Base-by-base conservation (phyloP, 257 asterid genomes). In the Mentha longifolia region DNA sequence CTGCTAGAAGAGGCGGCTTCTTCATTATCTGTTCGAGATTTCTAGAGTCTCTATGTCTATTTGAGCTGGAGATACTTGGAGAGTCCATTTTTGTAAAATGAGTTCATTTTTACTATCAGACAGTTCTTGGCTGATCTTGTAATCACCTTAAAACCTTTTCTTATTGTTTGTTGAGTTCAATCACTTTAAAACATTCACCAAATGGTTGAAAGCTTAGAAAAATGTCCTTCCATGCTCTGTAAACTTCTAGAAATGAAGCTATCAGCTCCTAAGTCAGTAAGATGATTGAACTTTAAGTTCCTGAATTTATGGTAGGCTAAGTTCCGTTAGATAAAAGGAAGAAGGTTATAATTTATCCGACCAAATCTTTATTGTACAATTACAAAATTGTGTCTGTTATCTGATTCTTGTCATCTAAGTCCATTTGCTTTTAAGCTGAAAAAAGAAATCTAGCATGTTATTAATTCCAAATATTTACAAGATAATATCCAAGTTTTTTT, bases 11-110 rank as follows among this genome's bases (percentile, higher is more conserved):
- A 56, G 41, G n/a, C 33, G 35, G 43, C 64, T 7, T 55, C 9
- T 12, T 46, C 17, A 35, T 63, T 33, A 56, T 35, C 39, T 61
- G 68, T 58, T 52, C 60, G 28, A 58, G 67, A 67, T 67, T 22
- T 58, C 49, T 19, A 46, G 71, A 71, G 41, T 47, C 35, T 64
- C 56, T 8, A 70, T 54, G 42, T 59, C 39, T 30, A 9, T 66
- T 43, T 16, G 20, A 60, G 33, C 58, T 6, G 15, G 14, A 46
- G 39, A 64, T 56, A 31, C 52, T 72, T 9, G 17, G 19, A 52
- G 4, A 43, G 39, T 55, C 20, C 39, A 65, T 59, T 57, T 62
- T 45, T 14, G n/a, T 37, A 65, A 14, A 35, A 65, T 33, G 67
- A 20, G n/a, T 22, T 19, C 6, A 47, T 19, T 42, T 61, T 61